These are phyloP conservation scores for Aspergillus sp. DNA, from an alignment of 2,329 filamentous ascomycete genomes.

Conservation along the genomic window DNA sequence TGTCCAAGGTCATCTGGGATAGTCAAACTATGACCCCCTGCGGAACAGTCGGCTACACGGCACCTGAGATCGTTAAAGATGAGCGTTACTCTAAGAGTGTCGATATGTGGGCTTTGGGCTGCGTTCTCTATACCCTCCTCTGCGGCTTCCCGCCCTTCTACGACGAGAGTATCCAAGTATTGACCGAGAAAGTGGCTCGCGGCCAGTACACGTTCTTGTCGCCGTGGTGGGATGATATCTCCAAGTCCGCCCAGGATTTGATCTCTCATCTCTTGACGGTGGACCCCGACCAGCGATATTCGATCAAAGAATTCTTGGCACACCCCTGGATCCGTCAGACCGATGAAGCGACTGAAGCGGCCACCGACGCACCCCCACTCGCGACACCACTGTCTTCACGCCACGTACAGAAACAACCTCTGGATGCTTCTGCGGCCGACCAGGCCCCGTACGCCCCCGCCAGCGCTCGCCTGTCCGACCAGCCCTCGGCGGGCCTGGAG, in stretches of 20 bases:
- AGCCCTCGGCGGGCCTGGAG: slow-evolving; percentile 54
- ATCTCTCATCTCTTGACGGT: slow-evolving; percentile 92
- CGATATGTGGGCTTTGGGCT: slow-evolving; percentile 98
- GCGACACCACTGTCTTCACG: slow-evolving; percentile 61
- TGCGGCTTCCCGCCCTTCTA: slow-evolving; percentile 99
- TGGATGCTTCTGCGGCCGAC: slow-evolving; percentile 50
- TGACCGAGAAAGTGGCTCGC: slow-evolving; percentile 95
- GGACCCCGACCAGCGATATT: slow-evolving; percentile 91
- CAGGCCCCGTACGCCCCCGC: slow-evolving; percentile 43
- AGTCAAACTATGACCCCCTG: slow-evolving; percentile 99
- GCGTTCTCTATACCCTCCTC: slow-evolving; percentile 92
- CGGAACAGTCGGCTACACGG: slow-evolving; percentile 95
- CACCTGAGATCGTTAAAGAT: slow-evolving; percentile 97
- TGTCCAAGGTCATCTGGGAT: slow-evolving; percentile 98
- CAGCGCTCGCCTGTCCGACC: slow-evolving; percentile 56
- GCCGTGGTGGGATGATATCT: slow-evolving; percentile 99
- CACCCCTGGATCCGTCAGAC: slow-evolving; percentile 87
- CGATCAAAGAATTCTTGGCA: slow-evolving; percentile 86
- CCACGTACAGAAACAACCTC: slow-evolving; percentile 55
- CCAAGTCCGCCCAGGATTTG: slow-evolving; percentile 87
- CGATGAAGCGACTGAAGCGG: slow-evolving; percentile 64
- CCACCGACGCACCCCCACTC: slow-evolving; percentile 67
- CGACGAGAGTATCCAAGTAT: slow-evolving; percentile 93
- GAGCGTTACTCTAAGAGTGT: slow-evolving; percentile 98
- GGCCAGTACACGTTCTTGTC: slow-evolving; percentile 97